phyloP scores from a whole-genome alignment of 345 rosid species.

The Viola odorata region DNA sequence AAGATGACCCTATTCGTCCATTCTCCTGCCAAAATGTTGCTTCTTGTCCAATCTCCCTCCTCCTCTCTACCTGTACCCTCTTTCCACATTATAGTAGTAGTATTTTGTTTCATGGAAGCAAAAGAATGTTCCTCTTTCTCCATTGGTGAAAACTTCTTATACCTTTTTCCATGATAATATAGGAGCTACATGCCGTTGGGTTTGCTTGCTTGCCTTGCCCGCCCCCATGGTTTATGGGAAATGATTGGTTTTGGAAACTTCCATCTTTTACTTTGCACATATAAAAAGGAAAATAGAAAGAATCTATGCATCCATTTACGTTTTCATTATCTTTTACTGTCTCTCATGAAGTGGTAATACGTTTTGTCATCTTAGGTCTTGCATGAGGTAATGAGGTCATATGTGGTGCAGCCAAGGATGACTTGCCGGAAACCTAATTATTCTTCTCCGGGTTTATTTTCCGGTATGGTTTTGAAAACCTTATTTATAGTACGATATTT shows the following conservation, averaged over 20 bases:
- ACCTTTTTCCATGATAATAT: conserved; percentile 31
- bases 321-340: no score
- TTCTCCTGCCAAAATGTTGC: conserved; percentile 18
- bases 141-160: no score
- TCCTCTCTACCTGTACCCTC: conserved; percentile 11
- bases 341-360: neutral
- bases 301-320: no score
- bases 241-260: neutral
- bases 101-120: no score
- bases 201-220: conserved; percentile 2
- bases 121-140: no score
- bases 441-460: neutral
- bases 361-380: conserved; percentile 44
- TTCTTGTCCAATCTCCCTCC: conserved; percentile 29
- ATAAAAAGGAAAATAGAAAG: no score
- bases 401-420: conserved; percentile 73
- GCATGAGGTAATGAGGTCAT: conserved; percentile 45
- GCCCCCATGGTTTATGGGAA: neutral
- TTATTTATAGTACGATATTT: neutral
- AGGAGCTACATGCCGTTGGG: neutral
- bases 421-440: conserved; percentile 48
- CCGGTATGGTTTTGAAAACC: neutral
- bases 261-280: no score
- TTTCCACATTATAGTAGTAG: conserved; percentile 6
- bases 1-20: conserved; percentile 19